Evolutionary conservation across 352 stramenopile species (phyloP).

Genomic region (Phytophthora fragariaefolia): DNA sequence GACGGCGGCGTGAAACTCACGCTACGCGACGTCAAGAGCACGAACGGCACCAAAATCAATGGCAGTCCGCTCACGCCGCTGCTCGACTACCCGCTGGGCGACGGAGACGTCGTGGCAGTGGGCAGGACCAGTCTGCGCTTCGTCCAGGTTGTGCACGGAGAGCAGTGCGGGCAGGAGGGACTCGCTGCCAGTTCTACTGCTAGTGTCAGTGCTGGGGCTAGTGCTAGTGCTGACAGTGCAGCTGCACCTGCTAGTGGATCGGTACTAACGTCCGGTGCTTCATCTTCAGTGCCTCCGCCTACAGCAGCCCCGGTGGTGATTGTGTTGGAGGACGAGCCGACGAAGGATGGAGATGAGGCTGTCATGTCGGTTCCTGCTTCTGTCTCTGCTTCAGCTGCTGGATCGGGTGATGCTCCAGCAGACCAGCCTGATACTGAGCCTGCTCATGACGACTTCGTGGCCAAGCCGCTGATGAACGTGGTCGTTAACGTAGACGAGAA

Average conservation of each 20-base stretch:
- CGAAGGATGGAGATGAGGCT: background rate
- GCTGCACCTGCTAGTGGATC: background rate
- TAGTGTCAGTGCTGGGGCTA: no score
- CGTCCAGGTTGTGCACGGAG: constrained; percentile 29
- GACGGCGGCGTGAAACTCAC: background rate
- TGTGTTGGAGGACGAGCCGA: constrained; percentile 21
- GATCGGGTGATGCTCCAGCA: background rate
- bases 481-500: background rate
- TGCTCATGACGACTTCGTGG: constrained; percentile 9
- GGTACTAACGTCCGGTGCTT: constrained; percentile 21
- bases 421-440: constrained; percentile 33
- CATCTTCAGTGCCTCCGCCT: constrained; percentile 12
- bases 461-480: constrained; percentile 7
- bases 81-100: constrained; percentile 35
- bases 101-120: constrained; percentile 54
- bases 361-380: background rate
- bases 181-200: background rate
- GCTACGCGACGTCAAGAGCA: constrained; percentile 55
- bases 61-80: constrained; percentile 29
- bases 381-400: background rate
- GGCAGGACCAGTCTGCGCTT: constrained; percentile 50
- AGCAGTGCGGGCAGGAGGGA: constrained; percentile 15
- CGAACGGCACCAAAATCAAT: constrained; percentile 69
- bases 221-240: background rate
- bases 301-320: constrained; percentile 14